Evolutionary conservation across 495 filamentous ascomycete species (phyloP).

Genomic region (Cercophora samala): DNA sequence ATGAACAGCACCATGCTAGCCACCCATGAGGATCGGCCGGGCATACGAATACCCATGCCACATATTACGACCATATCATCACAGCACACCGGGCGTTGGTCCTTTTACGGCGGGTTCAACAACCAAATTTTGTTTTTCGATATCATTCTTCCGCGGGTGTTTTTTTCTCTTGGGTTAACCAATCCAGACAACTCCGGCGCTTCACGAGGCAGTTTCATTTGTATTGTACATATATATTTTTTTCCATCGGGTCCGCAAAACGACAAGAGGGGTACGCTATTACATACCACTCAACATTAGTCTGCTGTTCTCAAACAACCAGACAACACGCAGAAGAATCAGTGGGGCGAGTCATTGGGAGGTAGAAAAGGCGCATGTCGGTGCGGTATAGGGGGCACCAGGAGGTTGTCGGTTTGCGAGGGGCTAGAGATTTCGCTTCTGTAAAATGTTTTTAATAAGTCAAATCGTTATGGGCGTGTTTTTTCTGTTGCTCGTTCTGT

Average conservation of each 20-base stretch:
- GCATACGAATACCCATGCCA: neutral
- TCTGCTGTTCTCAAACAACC: neutral
- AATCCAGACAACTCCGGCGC: conserved; percentile 5
- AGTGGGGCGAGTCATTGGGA: neutral
- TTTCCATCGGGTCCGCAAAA: conserved; percentile 2
- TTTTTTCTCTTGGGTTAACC: neutral
- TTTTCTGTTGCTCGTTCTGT: neutral
- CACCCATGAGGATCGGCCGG: neutral
- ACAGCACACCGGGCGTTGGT: conserved; percentile 7
- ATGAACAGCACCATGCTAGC: no score
- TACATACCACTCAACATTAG: neutral
- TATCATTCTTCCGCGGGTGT: conserved; percentile 1
- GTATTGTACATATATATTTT: conserved; percentile 21
- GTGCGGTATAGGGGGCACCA: neutral
- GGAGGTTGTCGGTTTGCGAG: neutral
- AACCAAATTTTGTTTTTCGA: conserved; percentile 1
- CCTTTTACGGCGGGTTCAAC: neutral
- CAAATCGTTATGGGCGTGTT: neutral
- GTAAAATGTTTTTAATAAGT: conserved; percentile 14
- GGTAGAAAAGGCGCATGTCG: neutral
- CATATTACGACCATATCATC: neutral
- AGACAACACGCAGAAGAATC: neutral
- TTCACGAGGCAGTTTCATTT: conserved; percentile 3
- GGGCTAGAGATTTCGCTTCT: conserved; percentile 4
- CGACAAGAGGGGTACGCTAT: neutral